phyloP scores from a whole-genome alignment of 371 early-diverging fungal species.

The Apophysomyces elegans region DNA sequence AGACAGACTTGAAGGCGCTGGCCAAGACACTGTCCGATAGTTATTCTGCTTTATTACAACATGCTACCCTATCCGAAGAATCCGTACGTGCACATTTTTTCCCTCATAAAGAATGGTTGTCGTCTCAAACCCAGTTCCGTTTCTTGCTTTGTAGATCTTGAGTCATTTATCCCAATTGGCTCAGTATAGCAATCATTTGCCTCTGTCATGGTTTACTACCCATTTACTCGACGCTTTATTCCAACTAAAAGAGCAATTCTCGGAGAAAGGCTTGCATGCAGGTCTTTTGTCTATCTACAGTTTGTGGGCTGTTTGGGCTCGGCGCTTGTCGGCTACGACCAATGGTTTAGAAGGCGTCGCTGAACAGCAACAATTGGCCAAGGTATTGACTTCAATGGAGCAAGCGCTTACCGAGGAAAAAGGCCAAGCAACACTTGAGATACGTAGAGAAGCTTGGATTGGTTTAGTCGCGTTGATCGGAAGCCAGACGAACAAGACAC shows the following conservation, averaged over 20 bases:
- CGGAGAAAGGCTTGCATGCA: not conserved
- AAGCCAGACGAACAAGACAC: conserved; percentile 9
- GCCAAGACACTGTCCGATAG: conserved; percentile 43
- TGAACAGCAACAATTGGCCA: conserved; percentile 15
- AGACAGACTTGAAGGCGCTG: conserved; percentile 39
- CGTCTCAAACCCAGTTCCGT: not conserved
- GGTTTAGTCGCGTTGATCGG: conserved; percentile 43
- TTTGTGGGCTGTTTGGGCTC: conserved; percentile 42
- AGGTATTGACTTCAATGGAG: conserved; percentile 23
- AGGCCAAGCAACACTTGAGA: not conserved
- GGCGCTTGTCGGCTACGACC: conserved; percentile 29
- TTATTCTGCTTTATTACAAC: conserved; percentile 39
- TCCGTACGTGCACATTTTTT: conserved; percentile 19
- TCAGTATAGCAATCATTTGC: conserved; percentile 46
- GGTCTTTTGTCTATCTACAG: conserved; percentile 22
- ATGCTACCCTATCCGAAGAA: conserved; percentile 23
- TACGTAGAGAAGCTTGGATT: conserved; percentile 44
- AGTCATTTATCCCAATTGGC: conserved; percentile 34
- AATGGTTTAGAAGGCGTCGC: conserved; percentile 8
- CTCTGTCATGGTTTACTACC: conserved; percentile 49
- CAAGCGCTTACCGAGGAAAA: conserved; percentile 2
- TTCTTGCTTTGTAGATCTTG: conserved; percentile 23
- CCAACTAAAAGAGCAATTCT: conserved; percentile 17
- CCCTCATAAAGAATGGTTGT: not conserved
- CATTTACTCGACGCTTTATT: conserved; percentile 30